Evolutionary conservation across 441 rosid species (phyloP).

Genomic region (Euphorbia schlechtendalii): DNA sequence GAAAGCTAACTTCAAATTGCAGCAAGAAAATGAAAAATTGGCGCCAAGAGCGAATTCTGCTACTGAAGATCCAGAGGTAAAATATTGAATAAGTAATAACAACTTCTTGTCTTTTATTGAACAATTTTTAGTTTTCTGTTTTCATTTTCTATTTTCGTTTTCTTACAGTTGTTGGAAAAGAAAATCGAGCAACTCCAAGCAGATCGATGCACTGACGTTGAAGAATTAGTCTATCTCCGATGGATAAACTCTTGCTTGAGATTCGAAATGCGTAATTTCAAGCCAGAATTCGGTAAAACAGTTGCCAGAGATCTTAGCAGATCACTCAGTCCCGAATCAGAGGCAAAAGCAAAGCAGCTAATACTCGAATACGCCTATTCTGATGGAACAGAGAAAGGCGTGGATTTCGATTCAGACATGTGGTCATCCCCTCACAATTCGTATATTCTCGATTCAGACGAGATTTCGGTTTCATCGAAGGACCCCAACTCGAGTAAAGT

Average conservation of each 20-base stretch:
- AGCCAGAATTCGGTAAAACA: slow-evolving; percentile 53
- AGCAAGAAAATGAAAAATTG: slow-evolving; percentile 59
- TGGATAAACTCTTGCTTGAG: slow-evolving; percentile 93
- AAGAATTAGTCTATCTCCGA: slow-evolving; percentile 70
- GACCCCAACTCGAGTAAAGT: slow-evolving; percentile 32
- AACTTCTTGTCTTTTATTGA: neutral
- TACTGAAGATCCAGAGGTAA: slow-evolving; percentile 55
- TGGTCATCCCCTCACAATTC: slow-evolving; percentile 66
- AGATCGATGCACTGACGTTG: slow-evolving; percentile 57
- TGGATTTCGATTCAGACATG: slow-evolving; percentile 45
- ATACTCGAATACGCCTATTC: slow-evolving; percentile 65
- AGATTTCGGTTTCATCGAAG: slow-evolving; percentile 38
- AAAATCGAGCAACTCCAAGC: slow-evolving; percentile 62
- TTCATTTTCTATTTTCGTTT: slow-evolving; percentile 9
- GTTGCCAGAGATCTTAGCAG: slow-evolving; percentile 80
- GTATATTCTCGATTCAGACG: slow-evolving; percentile 48
- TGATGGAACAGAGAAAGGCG: slow-evolving; percentile 37
- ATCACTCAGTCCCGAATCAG: slow-evolving; percentile 67
- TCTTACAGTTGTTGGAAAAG: slow-evolving; percentile 38
- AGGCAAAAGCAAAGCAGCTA: slow-evolving; percentile 68
- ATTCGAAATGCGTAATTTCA: slow-evolving; percentile 64
- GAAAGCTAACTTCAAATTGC: slow-evolving; percentile 46
- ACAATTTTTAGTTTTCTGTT: neutral
- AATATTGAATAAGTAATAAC: neutral
- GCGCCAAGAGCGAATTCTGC: slow-evolving; percentile 46